phyloP scores from a whole-genome alignment of 148 eudicot genomes.

The Persicaria tinctoria region DNA sequence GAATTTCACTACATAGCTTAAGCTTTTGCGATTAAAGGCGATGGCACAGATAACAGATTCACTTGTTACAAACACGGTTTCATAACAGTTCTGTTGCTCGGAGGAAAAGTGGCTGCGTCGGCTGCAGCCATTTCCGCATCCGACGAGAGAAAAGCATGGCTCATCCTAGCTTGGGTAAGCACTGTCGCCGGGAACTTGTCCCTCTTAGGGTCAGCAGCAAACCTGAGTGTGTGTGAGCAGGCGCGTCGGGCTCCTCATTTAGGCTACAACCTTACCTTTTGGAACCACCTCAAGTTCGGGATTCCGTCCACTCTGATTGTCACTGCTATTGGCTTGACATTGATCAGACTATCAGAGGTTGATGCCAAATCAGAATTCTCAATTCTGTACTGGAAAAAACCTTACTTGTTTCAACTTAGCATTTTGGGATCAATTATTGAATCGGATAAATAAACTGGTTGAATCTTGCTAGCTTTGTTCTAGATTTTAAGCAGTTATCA shows the following conservation, averaged over 20 bases:
- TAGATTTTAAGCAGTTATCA: too few relatives aligned
- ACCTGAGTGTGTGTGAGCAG: constrained; percentile 49
- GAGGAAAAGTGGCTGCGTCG: constrained; percentile 52
- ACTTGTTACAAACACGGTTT: too few relatives aligned
- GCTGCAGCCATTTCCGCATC: constrained; percentile 51
- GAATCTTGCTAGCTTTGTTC: too few relatives aligned
- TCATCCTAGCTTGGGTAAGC: constrained; percentile 29
- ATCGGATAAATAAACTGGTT: too few relatives aligned
- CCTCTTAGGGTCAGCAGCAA: constrained; percentile 26
- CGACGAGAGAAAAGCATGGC: constrained; percentile 28
- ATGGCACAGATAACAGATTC: too few relatives aligned
- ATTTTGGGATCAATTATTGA: too few relatives aligned
- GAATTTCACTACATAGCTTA: not conserved
- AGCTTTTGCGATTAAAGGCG: not conserved
- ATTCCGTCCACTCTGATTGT: constrained; percentile 57
- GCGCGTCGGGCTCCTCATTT: constrained; percentile 48
- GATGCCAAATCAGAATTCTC: not conserved
- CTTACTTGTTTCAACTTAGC: too few relatives aligned
- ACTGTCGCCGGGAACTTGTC: constrained; percentile 27
- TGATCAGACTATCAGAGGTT: constrained; percentile 26
- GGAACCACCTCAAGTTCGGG: constrained; percentile 57
- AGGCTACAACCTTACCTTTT: constrained; percentile 46
- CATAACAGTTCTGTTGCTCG: constrained; percentile 46
- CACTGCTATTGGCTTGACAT: constrained; percentile 51
- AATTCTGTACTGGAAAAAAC: not conserved